These are phyloP conservation scores for Porphyridium purpureum DNA, from an alignment of 23 red algal species.

Conservation along the genomic window DNA sequence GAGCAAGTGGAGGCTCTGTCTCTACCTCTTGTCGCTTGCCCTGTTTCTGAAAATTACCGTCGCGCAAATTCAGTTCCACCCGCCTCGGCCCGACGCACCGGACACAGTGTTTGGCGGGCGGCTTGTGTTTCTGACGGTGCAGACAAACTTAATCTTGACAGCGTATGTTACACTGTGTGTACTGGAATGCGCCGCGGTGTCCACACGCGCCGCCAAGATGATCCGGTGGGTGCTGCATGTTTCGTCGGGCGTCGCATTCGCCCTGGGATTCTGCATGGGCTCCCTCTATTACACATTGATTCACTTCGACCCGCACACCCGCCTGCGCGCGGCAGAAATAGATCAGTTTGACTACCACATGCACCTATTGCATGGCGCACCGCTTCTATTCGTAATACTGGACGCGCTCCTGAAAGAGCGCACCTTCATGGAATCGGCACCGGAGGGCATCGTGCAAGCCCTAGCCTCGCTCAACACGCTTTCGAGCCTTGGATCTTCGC, in stretches of 20 bases:
- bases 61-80: not conserved
- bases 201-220: not conserved
- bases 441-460: too few species aligned
- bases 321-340: conserved; percentile 19
- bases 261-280: conserved; percentile 22
- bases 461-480: too few species aligned
- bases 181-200: not conserved
- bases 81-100: not conserved
- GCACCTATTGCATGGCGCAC: conserved; percentile 40
- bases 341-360: conserved; percentile 43
- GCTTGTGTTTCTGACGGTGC: not conserved
- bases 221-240: not conserved
- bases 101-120: not conserved
- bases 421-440: too few species aligned
- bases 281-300: conserved; percentile 39
- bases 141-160: not conserved
- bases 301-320: conserved; percentile 43
- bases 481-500: too few species aligned
- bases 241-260: not conserved
- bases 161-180: not conserved
- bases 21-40: not conserved
- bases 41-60: not conserved
- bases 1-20: not conserved
- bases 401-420: conserved; percentile 45
- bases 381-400: conserved; percentile 31